These are phyloP conservation scores for Salvia hispanica DNA, from an alignment of 257 asterid species.

Conservation along the genomic window DNA sequence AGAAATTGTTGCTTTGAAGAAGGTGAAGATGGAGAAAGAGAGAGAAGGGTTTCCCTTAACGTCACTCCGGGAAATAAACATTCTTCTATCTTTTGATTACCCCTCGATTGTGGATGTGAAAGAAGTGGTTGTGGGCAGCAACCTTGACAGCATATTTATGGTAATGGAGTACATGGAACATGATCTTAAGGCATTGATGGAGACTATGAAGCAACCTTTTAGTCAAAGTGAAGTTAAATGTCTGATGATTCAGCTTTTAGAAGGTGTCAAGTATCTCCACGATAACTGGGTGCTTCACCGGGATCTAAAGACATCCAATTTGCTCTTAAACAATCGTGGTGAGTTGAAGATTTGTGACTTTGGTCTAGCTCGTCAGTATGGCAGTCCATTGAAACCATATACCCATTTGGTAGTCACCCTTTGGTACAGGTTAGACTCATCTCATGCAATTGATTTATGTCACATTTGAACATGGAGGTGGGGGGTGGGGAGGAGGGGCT, in stretches of 20 bases:
- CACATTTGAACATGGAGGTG: neutral
- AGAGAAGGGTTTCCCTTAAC: slow-evolving; percentile 96
- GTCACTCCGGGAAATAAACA: slow-evolving; percentile 83
- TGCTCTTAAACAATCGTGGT: slow-evolving; percentile 79
- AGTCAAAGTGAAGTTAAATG: slow-evolving; percentile 94
- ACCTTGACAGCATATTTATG: slow-evolving; percentile 86
- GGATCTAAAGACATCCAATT: slow-evolving; percentile 86
- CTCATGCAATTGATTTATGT: slow-evolving; percentile 5
- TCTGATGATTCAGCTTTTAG: slow-evolving; percentile 88
- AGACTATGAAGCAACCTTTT: slow-evolving; percentile 84
- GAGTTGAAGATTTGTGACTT: slow-evolving; percentile 94
- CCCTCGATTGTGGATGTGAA: slow-evolving; percentile 87
- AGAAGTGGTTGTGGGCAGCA: slow-evolving; percentile 91
- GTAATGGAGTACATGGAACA: slow-evolving; percentile 99
- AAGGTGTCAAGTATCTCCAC: slow-evolving; percentile 82
- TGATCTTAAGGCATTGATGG: slow-evolving; percentile 88
- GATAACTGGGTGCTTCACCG: slow-evolving; percentile 96
- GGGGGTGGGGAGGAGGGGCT: neutral
- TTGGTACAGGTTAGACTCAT: slow-evolving; percentile 87
- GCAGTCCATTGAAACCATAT: slow-evolving; percentile 88
- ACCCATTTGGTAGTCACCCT: slow-evolving; percentile 93
- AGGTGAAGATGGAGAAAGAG: slow-evolving; percentile 96
- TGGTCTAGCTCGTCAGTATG: slow-evolving; percentile 95
- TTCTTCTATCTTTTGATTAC: slow-evolving; percentile 81
- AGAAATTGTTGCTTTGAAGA: slow-evolving; percentile 91